A percentile compares a stretch with the other conserved stretches of the same genome.
These are phyloP conservation scores for Allomyces arbusculus DNA, from an alignment of 192 early-diverging fungal genomes.

Conservation along the genomic window DNA sequence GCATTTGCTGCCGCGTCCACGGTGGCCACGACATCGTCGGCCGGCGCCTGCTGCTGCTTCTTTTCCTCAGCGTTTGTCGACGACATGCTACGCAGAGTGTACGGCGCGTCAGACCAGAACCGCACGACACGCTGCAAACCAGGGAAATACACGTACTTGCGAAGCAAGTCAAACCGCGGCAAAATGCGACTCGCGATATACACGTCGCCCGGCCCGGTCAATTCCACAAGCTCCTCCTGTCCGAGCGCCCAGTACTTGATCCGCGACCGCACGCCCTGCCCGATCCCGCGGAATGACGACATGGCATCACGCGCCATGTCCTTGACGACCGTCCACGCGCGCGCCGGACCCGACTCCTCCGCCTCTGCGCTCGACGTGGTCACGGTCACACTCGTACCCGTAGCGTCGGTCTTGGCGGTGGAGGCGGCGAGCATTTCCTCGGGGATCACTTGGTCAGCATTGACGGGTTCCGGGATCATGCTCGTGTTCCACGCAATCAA, in stretches of 20 bases:
- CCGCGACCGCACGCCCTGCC: background rate
- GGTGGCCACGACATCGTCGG: no score
- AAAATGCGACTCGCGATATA: background rate
- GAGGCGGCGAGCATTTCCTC: background rate
- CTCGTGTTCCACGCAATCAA: background rate
- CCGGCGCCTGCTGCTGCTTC: background rate
- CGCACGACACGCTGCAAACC: background rate
- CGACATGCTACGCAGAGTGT: background rate
- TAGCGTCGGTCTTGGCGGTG: background rate
- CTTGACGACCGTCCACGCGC: background rate
- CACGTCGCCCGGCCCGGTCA: background rate
- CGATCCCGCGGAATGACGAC: background rate
- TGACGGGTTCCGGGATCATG: background rate
- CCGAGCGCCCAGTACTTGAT: background rate
- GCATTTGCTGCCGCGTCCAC: no score
- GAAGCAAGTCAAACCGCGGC: background rate
- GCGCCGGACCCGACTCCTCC: background rate
- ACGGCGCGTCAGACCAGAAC: background rate
- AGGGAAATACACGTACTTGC: background rate
- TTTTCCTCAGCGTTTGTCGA: background rate
- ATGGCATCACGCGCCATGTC: background rate
- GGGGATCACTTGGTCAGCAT: background rate
- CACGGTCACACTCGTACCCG: background rate
- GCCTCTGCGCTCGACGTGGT: background rate
- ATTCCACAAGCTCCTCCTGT: background rate